Conservation (phyloP, 805 yeast species). For the Metschnikowia lochheadii region DNA sequence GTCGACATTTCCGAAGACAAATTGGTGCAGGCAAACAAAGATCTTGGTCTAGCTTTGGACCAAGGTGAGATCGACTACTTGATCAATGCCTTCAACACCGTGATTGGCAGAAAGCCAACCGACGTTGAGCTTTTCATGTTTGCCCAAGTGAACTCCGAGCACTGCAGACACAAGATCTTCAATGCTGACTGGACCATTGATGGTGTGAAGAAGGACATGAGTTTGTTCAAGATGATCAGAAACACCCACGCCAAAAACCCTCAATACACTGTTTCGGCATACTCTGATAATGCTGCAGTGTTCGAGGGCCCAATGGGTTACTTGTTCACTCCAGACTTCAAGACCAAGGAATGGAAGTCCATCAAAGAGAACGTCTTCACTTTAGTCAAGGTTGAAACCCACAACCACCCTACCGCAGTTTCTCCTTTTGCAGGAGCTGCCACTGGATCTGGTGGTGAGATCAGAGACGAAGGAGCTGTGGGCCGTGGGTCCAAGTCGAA, state of each 20-base stretch:
- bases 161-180: slow-evolving; percentile 98
- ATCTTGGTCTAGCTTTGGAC: slow-evolving; percentile 91
- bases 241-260: slow-evolving; percentile 83
- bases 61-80: slow-evolving; percentile 88
- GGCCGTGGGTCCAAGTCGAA: slow-evolving; percentile 97
- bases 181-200: slow-evolving; percentile 98
- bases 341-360: slow-evolving; percentile 68
- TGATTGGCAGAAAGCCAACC: slow-evolving; percentile 83
- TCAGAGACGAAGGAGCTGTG: slow-evolving; percentile 99
- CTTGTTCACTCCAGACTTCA: slow-evolving; percentile 72
- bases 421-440: slow-evolving; percentile 99
- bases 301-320: slow-evolving; percentile 78
- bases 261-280: slow-evolving; percentile 84
- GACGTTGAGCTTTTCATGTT: slow-evolving; percentile 98
- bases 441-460: slow-evolving; percentile 99
- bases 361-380: slow-evolving; percentile 79
- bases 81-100: slow-evolving; percentile 72
- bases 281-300: slow-evolving; percentile 97
- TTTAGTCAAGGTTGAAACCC: slow-evolving; percentile 94
- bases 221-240: slow-evolving; percentile 92
- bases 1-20: slow-evolving; percentile 64
- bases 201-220: slow-evolving; percentile 63
- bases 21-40: slow-evolving; percentile 70
- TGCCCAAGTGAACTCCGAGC: slow-evolving; percentile 99
- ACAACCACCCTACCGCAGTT: slow-evolving; percentile 98